Conservation (phyloP, 176 grass and related monocot genomes). For the Carex littledalei region DNA sequence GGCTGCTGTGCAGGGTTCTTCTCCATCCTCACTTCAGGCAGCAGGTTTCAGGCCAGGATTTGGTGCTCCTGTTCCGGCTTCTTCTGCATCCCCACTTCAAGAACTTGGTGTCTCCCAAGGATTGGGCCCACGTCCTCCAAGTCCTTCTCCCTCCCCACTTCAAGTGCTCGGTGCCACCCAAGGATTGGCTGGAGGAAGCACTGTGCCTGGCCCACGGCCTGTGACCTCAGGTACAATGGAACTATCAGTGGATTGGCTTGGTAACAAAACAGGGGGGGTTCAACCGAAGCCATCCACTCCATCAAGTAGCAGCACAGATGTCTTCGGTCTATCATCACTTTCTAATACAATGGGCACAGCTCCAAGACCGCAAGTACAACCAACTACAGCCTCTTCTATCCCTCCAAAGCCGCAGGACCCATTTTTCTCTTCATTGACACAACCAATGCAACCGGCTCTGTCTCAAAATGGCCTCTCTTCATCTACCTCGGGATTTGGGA, state of each 20-base stretch:
- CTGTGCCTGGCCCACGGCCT: constrained; percentile 34
- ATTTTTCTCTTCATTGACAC: constrained; percentile 28
- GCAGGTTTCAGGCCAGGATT: constrained; percentile 6
- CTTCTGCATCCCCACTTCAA: constrained; percentile 19
- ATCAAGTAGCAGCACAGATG: constrained; percentile 35
- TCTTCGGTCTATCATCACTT: constrained; percentile 44
- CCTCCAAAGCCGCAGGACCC: constrained; percentile 39
- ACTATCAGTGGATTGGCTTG: constrained; percentile 55
- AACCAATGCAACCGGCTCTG: constrained; percentile 13
- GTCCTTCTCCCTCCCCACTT: constrained; percentile 14
- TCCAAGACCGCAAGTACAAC: constrained; percentile 46
- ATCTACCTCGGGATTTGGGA: constrained; percentile 43
- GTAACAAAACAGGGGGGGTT: constrained; percentile 38
- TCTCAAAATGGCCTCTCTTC: constrained; percentile 64
- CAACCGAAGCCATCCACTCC: constrained; percentile 31
- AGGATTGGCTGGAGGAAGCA: constrained; percentile 36
- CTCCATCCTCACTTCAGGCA: constrained; percentile 34
- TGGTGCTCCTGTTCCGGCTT: neutral
- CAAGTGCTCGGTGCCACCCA: constrained; percentile 45
- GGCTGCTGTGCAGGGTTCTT: constrained; percentile 15
- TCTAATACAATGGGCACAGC: constrained; percentile 38
- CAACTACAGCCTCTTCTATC: constrained; percentile 46
- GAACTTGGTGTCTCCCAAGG: constrained; percentile 8
- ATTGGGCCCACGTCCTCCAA: neutral
- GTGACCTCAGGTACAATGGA: constrained; percentile 13